Evolutionary conservation across 306 rosid species (phyloP).

Genomic region (Vigna trinervia): DNA sequence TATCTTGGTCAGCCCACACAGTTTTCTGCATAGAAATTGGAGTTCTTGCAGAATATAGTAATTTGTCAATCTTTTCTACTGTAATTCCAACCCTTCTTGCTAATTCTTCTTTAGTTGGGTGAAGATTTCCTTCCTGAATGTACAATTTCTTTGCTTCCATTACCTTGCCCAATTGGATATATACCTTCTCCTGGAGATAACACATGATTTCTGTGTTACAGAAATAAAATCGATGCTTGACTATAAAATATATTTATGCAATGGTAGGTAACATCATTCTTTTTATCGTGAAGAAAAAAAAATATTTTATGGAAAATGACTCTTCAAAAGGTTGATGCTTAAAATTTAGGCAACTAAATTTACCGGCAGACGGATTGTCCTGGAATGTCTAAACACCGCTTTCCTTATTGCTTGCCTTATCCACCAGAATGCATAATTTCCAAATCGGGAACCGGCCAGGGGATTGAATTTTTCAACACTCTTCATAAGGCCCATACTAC

Average conservation of each 20-base stretch:
- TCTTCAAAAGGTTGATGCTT: conserved; percentile 34
- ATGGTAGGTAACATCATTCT: conserved; percentile 25
- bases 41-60: conserved; percentile 67
- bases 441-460: conserved; percentile 78
- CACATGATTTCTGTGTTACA: conserved; percentile 15
- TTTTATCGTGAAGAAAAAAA: conserved; percentile 10
- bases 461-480: conserved; percentile 88
- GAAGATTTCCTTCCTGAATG: conserved; percentile 76
- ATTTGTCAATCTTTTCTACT: conserved; percentile 64
- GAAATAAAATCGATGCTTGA: conserved; percentile 31
- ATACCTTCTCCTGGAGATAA: conserved; percentile 75
- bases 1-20: conserved; percentile 81
- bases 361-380: conserved; percentile 90
- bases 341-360: conserved; percentile 36
- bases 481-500: conserved; percentile 92
- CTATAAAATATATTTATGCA: neutral
- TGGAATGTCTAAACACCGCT: conserved; percentile 77
- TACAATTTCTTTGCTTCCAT: conserved; percentile 74
- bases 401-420: conserved; percentile 76
- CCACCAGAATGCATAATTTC: conserved; percentile 88
- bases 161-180: conserved; percentile 68
- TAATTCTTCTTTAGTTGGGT: conserved; percentile 80
- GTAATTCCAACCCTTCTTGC: conserved; percentile 75
- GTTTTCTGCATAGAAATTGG: conserved; percentile 89
- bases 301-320: neutral